A percentile compares a stretch with the other conserved stretches of the same genome.
Conservation (phyloP, 176 grass and related monocot species). For the Zizania latifolia region DNA sequence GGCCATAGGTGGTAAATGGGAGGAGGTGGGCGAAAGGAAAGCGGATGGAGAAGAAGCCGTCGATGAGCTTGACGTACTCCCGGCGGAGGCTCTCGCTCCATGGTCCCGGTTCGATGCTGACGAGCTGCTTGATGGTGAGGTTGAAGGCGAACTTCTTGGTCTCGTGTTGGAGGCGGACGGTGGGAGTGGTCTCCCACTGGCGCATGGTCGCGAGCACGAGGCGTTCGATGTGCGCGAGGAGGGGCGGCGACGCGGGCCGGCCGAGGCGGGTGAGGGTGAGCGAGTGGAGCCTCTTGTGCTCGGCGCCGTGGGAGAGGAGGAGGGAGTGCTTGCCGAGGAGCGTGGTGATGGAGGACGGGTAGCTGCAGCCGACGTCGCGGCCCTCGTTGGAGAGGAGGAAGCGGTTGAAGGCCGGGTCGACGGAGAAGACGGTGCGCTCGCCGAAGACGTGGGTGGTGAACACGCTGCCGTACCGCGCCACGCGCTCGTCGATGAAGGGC, state of each 20-base stretch:
- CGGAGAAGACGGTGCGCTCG: slow-evolving; percentile 87
- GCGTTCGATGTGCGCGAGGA: slow-evolving; percentile 63
- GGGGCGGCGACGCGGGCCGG: slow-evolving; percentile 48
- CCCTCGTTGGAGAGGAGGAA: slow-evolving; percentile 68
- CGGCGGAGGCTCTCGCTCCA: slow-evolving; percentile 81
- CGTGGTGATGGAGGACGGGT: slow-evolving; percentile 88
- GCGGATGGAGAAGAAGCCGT: slow-evolving; percentile 92
- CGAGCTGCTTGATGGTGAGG: slow-evolving; percentile 90
- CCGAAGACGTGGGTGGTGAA: slow-evolving; percentile 91
- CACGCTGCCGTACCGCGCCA: slow-evolving; percentile 56
- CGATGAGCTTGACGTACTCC: slow-evolving; percentile 85
- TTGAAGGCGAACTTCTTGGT: slow-evolving; percentile 95
- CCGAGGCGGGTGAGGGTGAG: slow-evolving; percentile 80
- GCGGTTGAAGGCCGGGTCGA: slow-evolving; percentile 79
- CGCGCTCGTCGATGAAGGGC: slow-evolving; percentile 74
- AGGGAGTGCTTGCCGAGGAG: slow-evolving; percentile 67
- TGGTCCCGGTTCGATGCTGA: slow-evolving; percentile 67
- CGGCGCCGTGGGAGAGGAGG: slow-evolving; percentile 55
- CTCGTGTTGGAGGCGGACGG: slow-evolving; percentile 76
- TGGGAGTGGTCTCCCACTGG: slow-evolving; percentile 37
- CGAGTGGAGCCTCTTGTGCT: slow-evolving; percentile 70
- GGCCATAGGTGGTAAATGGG: slow-evolving; percentile 83
- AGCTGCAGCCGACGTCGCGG: slow-evolving; percentile 72
- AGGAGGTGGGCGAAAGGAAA: slow-evolving; percentile 71
- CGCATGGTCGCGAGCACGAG: slow-evolving; percentile 60